These are phyloP conservation scores for Penicillium thymicola DNA, from an alignment of 2,329 filamentous ascomycete species.

Conservation along the genomic window DNA sequence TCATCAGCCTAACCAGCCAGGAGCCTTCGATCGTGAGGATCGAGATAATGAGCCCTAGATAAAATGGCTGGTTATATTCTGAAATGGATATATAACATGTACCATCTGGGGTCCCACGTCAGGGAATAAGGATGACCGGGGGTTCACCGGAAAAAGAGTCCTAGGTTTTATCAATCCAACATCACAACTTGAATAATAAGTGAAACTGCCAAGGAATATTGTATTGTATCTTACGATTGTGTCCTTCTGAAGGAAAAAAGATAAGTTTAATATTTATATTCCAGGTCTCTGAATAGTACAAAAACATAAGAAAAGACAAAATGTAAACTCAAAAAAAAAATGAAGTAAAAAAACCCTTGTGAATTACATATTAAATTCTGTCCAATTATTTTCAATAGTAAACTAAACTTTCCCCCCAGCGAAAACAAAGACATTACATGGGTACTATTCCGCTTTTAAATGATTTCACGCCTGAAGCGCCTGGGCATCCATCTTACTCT, in stretches of 20 bases:
- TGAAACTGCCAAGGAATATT: neutral
- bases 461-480: constrained; percentile 5
- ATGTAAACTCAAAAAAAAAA: neutral
- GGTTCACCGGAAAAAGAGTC: neutral
- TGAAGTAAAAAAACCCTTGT: neutral
- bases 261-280: neutral
- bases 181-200: neutral
- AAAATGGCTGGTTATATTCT: neutral
- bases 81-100: neutral
- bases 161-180: neutral
- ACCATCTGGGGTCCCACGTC: neutral
- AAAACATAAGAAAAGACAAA: neutral
- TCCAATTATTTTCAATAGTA: neutral
- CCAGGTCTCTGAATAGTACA: neutral
- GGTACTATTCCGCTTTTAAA: neutral
- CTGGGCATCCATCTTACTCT: neutral
- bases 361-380: neutral
- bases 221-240: neutral
- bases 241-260: neutral
- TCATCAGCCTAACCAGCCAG: neutral
- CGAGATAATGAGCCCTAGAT: neutral
- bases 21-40: neutral
- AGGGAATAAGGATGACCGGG: neutral
- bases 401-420: neutral
- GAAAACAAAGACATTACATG: neutral